A percentile compares a stretch with the other conserved stretches of the same genome.
Evolutionary conservation across 164 flowering plant genomes (phyloP).

Genomic region (Malania oleifera): DNA sequence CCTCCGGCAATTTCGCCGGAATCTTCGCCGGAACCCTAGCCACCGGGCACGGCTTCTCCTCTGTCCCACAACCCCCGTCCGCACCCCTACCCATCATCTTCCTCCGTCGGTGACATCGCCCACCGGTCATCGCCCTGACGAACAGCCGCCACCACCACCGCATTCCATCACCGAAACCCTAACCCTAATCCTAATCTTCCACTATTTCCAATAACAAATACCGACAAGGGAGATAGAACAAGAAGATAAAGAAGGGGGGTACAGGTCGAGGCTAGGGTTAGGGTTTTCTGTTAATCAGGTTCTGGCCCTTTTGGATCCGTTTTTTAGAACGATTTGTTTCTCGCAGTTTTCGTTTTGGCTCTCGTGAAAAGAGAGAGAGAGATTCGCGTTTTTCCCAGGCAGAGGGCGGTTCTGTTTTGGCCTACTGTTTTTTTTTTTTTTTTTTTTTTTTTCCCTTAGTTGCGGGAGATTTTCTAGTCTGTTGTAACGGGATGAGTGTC

Average conservation of each 20-base stretch:
- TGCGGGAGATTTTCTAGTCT: no score
- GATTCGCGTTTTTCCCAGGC: slow-evolving; percentile 34
- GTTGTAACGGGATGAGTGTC: no score
- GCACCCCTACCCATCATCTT: slow-evolving; percentile 69
- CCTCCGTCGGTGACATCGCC: slow-evolving; percentile 48
- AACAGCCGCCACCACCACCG: slow-evolving; percentile 16
- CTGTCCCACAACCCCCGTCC: slow-evolving; percentile 52
- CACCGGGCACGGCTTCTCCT: slow-evolving; percentile 36
- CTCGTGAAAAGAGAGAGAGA: slow-evolving; percentile 5
- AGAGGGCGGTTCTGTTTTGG: background rate
- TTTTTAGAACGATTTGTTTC: slow-evolving; percentile 9
- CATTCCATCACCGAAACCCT: slow-evolving; percentile 31
- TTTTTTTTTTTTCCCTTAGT: no score
- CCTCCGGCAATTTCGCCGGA: slow-evolving; percentile 9
- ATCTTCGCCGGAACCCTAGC: slow-evolving; percentile 20
- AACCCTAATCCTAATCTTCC: slow-evolving; percentile 19
- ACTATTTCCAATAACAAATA: slow-evolving; percentile 20
- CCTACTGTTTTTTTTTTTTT: background rate
- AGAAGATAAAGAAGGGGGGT: background rate
- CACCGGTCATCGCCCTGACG: slow-evolving; percentile 37
- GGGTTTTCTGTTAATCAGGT: slow-evolving; percentile 30
- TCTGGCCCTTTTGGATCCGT: slow-evolving; percentile 27
- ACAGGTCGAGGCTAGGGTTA: slow-evolving; percentile 28
- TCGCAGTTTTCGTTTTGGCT: background rate
- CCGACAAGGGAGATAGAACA: background rate